Evolutionary conservation across 768 basidiomycete species (phyloP), one percentile per base, ranked within the genome.

Genomic region (Sistotremastrum niveocremeum): DNA sequence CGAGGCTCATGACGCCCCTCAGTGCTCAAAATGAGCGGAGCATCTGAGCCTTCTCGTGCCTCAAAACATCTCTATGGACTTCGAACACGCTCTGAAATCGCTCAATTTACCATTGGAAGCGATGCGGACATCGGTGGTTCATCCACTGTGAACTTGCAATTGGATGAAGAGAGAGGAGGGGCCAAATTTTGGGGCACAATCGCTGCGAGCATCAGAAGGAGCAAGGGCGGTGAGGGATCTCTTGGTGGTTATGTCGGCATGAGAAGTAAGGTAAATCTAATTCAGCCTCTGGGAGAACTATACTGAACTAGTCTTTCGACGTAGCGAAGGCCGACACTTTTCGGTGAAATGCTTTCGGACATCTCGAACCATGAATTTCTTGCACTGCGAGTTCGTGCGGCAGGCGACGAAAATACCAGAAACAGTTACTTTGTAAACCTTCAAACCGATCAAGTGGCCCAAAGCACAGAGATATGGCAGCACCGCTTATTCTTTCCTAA

Each of bases 391-490:
- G 64, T 95, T 7, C 79, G 86, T 10, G 74, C 81, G 49, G 73
- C 73, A 29, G 93, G 90, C 3, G 77, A 87, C 51, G 77, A 79
- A 20, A 70, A 75, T 37, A 84, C 84, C 37, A 76, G 79, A 51
- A 77, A 77, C 52, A 80, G 85, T n/a, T 97, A 90, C 69, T 93
- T 84, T 53, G 83, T 89, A 41, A 97, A 98, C 63, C 66, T 97
- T 40, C 91, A 95, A 60, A 94, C 90, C 2, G 84, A 89, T 44
- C 84, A 85, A 1, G 28, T 39, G 12, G 71, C 77, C 39, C 69
- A 85, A 42, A 73, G 78, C 42, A 82, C 79, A 35, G 89, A 94
- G 59, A 66, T 98, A n/a, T 98, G 86, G 81, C 94, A 95, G 58
- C 91, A 97, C 54, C 74, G 87, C 34, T 68, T 98, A n/a, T 86